Evolutionary conservation across 176 grass and related monocot species (phyloP).

Genomic region (Oryza coarctata): DNA sequence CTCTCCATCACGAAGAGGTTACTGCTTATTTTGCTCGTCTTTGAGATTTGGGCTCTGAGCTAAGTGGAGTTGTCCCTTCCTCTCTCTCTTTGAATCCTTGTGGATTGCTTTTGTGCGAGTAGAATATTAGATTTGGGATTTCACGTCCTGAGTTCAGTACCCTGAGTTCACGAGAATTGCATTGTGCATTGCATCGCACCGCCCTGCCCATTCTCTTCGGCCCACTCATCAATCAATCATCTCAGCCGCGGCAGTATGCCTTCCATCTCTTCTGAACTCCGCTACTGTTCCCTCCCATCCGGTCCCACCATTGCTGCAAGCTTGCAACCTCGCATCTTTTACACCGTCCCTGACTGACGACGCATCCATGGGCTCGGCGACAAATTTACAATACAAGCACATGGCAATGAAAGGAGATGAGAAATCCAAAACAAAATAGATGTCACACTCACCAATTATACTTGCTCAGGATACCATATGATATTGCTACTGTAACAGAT

Average conservation of each 20-base stretch:
- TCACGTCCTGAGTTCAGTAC: neutral
- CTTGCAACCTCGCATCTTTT: constrained; percentile 37
- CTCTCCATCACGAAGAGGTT: too few species aligned
- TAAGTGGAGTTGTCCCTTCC: too few species aligned
- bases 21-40: too few species aligned
- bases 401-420: neutral
- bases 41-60: too few species aligned
- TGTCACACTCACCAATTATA: neutral
- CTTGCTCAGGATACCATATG: neutral
- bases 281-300: neutral
- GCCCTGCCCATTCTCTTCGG: constrained; percentile 8
- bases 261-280: constrained; percentile 1
- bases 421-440: neutral
- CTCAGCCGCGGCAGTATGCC: neutral
- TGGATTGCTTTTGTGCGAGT: too few species aligned
- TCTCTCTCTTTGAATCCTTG: too few species aligned
- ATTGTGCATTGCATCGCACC: neutral
- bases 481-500: neutral
- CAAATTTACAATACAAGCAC: constrained; percentile 35
- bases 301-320: constrained; percentile 13
- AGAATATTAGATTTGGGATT: too few species aligned
- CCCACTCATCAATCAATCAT: constrained; percentile 46
- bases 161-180: constrained; percentile 27
- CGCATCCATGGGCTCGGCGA: constrained; percentile 25
- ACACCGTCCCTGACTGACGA: constrained; percentile 6